Conservation (phyloP, 768 basidiomycete species). For the Boletus tomentosulus region DNA sequence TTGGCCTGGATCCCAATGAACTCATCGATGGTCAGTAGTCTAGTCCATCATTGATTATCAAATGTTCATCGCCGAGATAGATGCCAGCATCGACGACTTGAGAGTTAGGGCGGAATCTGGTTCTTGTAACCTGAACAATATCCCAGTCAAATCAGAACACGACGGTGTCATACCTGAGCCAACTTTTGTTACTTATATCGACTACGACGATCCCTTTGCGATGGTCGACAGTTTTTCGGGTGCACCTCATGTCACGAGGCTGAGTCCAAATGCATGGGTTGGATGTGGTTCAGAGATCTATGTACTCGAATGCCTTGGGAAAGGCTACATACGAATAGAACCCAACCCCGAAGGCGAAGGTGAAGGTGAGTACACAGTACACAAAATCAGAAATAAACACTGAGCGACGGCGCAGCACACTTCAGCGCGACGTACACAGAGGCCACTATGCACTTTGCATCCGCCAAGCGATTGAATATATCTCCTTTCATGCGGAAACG, state of each 20-base stretch:
- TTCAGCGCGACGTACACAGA: conserved; percentile 57
- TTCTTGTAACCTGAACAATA: conserved; percentile 3
- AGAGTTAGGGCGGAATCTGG: conserved; percentile 36
- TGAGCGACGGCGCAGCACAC: conserved; percentile 21
- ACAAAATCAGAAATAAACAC: not conserved
- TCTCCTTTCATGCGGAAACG: conserved; percentile 55
- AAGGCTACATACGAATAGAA: conserved; percentile 64
- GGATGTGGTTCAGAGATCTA: conserved; percentile 67
- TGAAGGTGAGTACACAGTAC: not conserved
- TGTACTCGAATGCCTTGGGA: conserved; percentile 71
- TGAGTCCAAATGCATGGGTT: conserved; percentile 74
- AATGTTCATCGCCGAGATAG: conserved; percentile 29
- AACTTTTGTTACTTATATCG: conserved; percentile 64
- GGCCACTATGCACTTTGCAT: conserved; percentile 41
- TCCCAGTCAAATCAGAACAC: conserved; percentile 15
- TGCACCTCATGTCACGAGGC: conserved; percentile 46
- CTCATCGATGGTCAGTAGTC: conserved; percentile 50
- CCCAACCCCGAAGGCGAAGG: conserved; percentile 35
- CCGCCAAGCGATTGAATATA: conserved; percentile 41
- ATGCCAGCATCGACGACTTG: conserved; percentile 48
- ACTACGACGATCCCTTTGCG: conserved; percentile 72
- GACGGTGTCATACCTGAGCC: conserved; percentile 47
- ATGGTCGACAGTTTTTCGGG: conserved; percentile 49
- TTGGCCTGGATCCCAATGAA: conserved; percentile 76
- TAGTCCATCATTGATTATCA: not conserved